Base-by-base conservation (phyloP, 2,329 filamentous ascomycete species). In the Diaporthe sp. region DNA sequence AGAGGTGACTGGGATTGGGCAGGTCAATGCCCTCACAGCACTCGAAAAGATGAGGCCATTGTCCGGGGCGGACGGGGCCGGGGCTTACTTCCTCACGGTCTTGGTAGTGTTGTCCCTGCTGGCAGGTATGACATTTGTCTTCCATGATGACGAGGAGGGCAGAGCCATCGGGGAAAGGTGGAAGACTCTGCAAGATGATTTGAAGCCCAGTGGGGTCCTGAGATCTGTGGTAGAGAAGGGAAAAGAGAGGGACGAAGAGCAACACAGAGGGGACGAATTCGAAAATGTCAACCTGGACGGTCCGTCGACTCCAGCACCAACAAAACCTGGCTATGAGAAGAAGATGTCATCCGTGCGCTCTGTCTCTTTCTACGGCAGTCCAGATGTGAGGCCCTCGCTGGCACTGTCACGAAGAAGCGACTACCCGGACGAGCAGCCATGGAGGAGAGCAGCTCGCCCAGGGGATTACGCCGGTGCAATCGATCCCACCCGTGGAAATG, bases 11-110 rank as follows among this genome's bases (percentile, higher is more conserved):
- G 88, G 89, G 77, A 84, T 84, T 52, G 87, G 83, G 60, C 81
- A 84, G n/a, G 81, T 81, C 10, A 77, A 81, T 17, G 72, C 83
- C 73, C 64, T 79, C 70, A 35, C 19, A 13, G 38, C 69, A 12
- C 22, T 75, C 40, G 77, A 75, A 54, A 75, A 74, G 28, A 80
- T 85, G 28, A 77, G 79, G 1, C 79, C 83, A 1, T 87, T 92
- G 45, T 90, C 89, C 3, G 86, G 86, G 1, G 91, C 87, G 10
- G 94, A 96, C 79, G 90, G 86, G 76, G 92, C 90, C 9, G 94
- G 93, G 15, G 94, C 93, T 50, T 89, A 89, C 15, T 89, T 95
- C 75, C 77, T 87, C 68, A 96, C 93, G 45, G 64, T 66, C 3
- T 33, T 77, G 7, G 76, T 72, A 22, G 19, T 74, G 12, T 7